phyloP scores from a whole-genome alignment of 2,329 filamentous ascomycete species.

The Fusarium chuoi region DNA sequence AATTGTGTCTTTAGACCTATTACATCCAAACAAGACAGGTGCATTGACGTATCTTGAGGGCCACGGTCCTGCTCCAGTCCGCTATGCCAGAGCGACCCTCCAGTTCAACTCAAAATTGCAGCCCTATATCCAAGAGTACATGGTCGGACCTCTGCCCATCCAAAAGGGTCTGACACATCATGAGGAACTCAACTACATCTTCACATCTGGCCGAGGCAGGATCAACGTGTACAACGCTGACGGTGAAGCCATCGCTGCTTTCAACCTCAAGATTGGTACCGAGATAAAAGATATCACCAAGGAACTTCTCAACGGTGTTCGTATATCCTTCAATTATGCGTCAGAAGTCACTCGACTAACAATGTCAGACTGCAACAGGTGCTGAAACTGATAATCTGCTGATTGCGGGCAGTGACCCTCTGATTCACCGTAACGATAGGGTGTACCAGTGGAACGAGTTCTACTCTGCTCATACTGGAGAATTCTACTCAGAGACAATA shows the following conservation, averaged over 20 bases:
- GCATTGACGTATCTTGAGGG: conserved; percentile 57
- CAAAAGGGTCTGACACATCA: conserved; percentile 50
- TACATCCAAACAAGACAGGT: conserved; percentile 62
- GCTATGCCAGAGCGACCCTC: conserved; percentile 55
- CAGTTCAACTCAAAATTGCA: conserved; percentile 36
- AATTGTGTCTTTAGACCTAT: conserved; percentile 47
- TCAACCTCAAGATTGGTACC: conserved; percentile 12
- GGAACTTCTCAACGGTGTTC: conserved; percentile 25
- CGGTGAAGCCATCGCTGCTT: conserved; percentile 16
- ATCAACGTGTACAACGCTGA: conserved; percentile 41
- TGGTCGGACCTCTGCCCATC: conserved; percentile 51
- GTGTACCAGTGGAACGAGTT: conserved; percentile 61
- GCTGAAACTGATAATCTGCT: conserved; percentile 8
- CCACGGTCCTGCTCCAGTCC: conserved; percentile 47
- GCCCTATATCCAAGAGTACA: conserved; percentile 54
- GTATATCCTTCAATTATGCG: background rate
- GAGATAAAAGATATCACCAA: conserved; percentile 24
- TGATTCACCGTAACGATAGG: conserved; percentile 54
- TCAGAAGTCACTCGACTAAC: background rate
- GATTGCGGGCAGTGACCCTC: conserved; percentile 33
- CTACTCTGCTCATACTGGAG: conserved; percentile 48
- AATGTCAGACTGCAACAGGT: conserved; percentile 16
- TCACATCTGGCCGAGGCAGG: conserved; percentile 45
- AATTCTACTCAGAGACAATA: conserved; percentile 54
- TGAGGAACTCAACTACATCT: conserved; percentile 54